phyloP scores from a whole-genome alignment of 352 stramenopile species.

The Phytophthora constricta region DNA sequence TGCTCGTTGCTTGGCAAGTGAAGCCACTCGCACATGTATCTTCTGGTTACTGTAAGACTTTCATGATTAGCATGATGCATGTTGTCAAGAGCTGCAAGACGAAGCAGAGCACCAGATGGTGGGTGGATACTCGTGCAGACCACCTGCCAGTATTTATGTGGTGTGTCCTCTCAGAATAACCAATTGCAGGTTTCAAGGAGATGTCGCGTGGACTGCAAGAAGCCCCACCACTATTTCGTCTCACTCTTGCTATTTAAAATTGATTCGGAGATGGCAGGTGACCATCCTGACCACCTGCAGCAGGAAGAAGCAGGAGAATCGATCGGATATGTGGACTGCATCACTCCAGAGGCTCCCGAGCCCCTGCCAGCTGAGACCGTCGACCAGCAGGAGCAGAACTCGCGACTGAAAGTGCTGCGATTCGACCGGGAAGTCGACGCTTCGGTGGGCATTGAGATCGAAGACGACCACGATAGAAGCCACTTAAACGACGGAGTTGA shows the following conservation, averaged over 20 bases:
- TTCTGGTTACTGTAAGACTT: background rate
- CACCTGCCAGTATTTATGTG: too few relatives aligned
- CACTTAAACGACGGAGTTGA: constrained; percentile 8
- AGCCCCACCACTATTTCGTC: too few relatives aligned
- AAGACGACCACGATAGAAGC: background rate
- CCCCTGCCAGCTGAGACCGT: background rate
- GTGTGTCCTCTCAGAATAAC: background rate
- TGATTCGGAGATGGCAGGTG: constrained; percentile 12
- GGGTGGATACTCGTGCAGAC: background rate
- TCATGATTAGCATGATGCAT: background rate
- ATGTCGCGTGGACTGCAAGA: background rate
- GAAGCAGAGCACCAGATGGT: background rate
- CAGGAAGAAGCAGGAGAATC: constrained; percentile 27
- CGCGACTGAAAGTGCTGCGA: constrained; percentile 18
- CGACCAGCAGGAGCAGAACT: background rate
- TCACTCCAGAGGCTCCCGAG: constrained; percentile 9
- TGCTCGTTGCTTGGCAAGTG: too few relatives aligned
- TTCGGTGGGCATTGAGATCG: constrained; percentile 17
- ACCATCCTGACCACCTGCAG: constrained; percentile 17
- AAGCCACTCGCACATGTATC: too few relatives aligned
- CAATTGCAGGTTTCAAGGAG: background rate
- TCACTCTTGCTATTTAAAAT: too few relatives aligned
- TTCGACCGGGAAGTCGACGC: constrained; percentile 15
- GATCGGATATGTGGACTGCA: constrained; percentile 16
- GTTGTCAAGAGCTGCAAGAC: background rate